phyloP scores from a whole-genome alignment of 306 rosid genomes.

The Malus sieversii region DNA sequence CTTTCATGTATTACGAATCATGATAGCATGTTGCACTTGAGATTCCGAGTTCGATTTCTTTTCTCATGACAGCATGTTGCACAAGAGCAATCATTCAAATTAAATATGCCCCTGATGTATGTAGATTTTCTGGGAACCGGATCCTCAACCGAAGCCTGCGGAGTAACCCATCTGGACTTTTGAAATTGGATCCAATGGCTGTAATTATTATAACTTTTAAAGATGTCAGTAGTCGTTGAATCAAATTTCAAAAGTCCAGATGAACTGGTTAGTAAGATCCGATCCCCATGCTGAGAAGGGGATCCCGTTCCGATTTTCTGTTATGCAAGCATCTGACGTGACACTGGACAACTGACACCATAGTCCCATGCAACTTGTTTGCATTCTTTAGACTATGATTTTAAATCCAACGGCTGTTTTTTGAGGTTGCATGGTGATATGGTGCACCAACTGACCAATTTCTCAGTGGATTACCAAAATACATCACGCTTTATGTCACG shows the following conservation, averaged over 20 bases:
- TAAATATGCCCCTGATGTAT: background rate
- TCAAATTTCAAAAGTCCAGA: fast-evolving
- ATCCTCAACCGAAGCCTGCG: no score
- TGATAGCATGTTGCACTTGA: no score
- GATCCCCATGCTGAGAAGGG: no score
- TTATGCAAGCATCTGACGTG: background rate
- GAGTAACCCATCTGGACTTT: no score
- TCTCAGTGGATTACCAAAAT: background rate
- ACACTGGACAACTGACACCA: background rate
- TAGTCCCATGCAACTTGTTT: background rate
- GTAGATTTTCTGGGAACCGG: background rate
- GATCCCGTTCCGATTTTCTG: background rate
- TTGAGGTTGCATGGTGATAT: background rate
- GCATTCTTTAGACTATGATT: background rate
- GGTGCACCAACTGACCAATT: background rate
- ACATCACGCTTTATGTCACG: background rate
- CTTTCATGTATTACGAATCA: background rate
- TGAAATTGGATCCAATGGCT: no score
- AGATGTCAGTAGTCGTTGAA: no score
- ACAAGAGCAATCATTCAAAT: background rate
- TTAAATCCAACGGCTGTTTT: background rate
- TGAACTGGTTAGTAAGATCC: no score
- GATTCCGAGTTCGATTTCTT: no score
- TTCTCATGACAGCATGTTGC: no score
- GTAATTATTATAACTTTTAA: no score